These are phyloP conservation scores for Clavulina sp. DNA, from an alignment of 768 basidiomycete species.

Conservation along the genomic window DNA sequence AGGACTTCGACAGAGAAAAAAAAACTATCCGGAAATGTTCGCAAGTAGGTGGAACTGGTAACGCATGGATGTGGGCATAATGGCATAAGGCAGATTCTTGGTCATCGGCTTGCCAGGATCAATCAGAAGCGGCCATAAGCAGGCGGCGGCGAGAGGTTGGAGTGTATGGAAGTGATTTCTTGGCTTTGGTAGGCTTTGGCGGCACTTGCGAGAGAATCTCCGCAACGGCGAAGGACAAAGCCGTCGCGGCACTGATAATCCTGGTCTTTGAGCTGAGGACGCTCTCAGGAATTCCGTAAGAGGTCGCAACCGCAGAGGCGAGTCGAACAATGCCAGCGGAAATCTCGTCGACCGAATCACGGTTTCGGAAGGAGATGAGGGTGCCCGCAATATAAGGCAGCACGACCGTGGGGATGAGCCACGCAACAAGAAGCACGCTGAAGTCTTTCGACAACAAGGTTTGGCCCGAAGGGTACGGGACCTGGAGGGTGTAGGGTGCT, in stretches of 20 bases:
- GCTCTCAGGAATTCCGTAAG: slow-evolving; percentile 20
- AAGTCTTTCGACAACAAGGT: not conserved
- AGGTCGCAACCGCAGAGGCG: slow-evolving; percentile 20
- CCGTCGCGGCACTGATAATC: slow-evolving; percentile 34
- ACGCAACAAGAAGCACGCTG: slow-evolving; percentile 36
- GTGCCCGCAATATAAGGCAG: slow-evolving; percentile 39
- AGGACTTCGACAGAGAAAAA: too few relatives aligned
- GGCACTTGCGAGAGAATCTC: too few relatives aligned
- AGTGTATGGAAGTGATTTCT: too few relatives aligned
- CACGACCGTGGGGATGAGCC: slow-evolving; percentile 43
- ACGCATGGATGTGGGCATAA: too few relatives aligned
- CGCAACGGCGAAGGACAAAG: slow-evolving; percentile 48
- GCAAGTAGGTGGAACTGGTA: too few relatives aligned
- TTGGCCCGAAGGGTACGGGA: not conserved
- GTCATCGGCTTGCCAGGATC: too few relatives aligned
- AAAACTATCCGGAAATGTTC: too few relatives aligned
- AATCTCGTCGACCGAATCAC: slow-evolving; percentile 33
- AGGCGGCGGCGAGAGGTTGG: too few relatives aligned
- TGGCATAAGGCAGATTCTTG: too few relatives aligned
- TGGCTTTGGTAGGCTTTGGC: too few relatives aligned
- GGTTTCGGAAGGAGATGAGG: slow-evolving; percentile 36
- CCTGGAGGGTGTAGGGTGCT: slow-evolving; percentile 1
- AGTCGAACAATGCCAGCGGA: slow-evolving; percentile 47
- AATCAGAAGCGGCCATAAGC: too few relatives aligned
- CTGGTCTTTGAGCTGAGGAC: slow-evolving; percentile 40